Evolutionary conservation across 345 rosid species (phyloP).

Genomic region (Brassica nigra): DNA sequence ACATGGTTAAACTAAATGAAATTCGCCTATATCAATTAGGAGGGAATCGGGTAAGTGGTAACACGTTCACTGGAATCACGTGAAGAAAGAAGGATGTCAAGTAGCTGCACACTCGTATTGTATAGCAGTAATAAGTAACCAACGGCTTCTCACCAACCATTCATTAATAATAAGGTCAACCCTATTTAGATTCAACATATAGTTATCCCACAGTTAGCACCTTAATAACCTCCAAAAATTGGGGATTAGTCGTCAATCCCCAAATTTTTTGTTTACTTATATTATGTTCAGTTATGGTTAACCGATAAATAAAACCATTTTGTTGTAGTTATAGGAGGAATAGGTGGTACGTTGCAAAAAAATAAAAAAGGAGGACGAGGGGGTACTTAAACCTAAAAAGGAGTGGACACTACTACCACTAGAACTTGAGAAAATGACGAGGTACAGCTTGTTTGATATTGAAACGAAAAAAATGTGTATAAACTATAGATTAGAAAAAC

Average conservation of each 20-base stretch:
- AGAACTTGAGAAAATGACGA: background rate
- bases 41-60: constrained; percentile 34
- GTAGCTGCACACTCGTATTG: constrained; percentile 26
- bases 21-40: background rate
- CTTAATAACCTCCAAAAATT: constrained; percentile 6
- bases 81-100: constrained; percentile 35
- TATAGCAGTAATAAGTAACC: constrained; percentile 3
- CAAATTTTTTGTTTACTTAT: background rate
- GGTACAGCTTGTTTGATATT: background rate
- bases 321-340: background rate
- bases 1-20: background rate
- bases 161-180: constrained; percentile 27
- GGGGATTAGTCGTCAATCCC: constrained; percentile 23
- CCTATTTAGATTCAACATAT: background rate
- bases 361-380: background rate
- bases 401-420: background rate
- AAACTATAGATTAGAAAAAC: background rate
- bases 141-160: constrained; percentile 42
- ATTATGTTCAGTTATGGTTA: background rate
- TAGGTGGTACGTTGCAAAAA: no score
- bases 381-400: constrained; percentile 3
- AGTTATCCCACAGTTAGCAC: constrained; percentile 4
- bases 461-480: background rate
- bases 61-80: constrained; percentile 29
- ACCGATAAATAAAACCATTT: background rate